phyloP scores from a whole-genome alignment of 140 eudicot genomes.

The Stevia rebaudiana region DNA sequence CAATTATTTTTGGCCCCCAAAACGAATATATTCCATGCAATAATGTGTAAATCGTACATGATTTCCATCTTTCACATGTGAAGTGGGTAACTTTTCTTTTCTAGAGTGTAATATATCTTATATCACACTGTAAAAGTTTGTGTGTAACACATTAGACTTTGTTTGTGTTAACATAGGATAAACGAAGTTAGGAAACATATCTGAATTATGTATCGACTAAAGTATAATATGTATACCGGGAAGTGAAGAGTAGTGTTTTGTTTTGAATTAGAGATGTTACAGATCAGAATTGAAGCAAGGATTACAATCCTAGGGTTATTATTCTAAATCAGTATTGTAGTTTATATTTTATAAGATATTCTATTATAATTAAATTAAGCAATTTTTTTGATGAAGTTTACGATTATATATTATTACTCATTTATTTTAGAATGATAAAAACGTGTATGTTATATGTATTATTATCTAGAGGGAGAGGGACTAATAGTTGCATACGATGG shows the following conservation, averaged over 20 bases:
- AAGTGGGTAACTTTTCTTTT: conserved; percentile 9
- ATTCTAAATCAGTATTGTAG: background rate
- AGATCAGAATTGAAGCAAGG: too few species aligned
- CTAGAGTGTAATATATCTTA: background rate
- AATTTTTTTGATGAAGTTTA: background rate
- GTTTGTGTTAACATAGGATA: background rate
- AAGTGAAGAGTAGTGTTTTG: too few species aligned
- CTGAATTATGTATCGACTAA: too few species aligned
- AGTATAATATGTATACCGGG: too few species aligned
- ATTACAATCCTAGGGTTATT: background rate
- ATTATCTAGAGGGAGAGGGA: background rate
- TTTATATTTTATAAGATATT: too few species aligned
- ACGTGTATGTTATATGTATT: background rate
- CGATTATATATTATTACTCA: background rate
- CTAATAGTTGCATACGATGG: background rate
- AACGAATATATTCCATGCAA: background rate
- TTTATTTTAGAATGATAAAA: too few species aligned
- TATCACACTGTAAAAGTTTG: background rate
- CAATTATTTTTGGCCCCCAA: background rate
- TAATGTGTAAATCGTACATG: conserved; percentile 10
- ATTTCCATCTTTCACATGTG: background rate
- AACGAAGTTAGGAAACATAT: background rate
- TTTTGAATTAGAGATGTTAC: too few species aligned
- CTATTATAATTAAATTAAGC: too few species aligned
- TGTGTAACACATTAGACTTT: background rate